Evolutionary conservation across 805 yeast genomes (phyloP), one percentile per base, ranked within the genome.

Genomic region (Yarrowia porcina): DNA sequence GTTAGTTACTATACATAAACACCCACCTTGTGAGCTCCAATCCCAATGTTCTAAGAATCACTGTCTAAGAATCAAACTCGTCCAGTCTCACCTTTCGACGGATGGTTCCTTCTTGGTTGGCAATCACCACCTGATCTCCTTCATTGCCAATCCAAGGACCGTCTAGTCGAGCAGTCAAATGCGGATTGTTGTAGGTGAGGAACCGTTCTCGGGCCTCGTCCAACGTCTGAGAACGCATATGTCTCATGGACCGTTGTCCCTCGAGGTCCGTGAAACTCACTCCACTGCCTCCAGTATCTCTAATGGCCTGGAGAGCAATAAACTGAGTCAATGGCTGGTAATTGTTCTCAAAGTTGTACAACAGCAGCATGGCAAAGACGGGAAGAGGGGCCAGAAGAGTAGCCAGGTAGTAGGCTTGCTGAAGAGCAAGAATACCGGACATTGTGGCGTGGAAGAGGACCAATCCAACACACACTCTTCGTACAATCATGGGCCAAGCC

Each of bases 401-500:
- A 0, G 97, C 90, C 45, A 90, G 77, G 5, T 84, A 74, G 77
- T 86, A 91, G 0, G 96, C 96, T 65, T 87, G 84, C 69, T 88
- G 90, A 63, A 90, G 80, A 0, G 89, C 91, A 65, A 93, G 78
- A 0, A 96, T 85, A 2, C 98, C 98, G 0, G 93, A 90, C 89
- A 92, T 91, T 12, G 97, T 90, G 64, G 93, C 75, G 71, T 94
- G 99, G 73, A 93, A 91, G 15, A 93, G 78, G 33, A 89, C 74
- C 25, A 93, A 75, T 0, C 98, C 98, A 64, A 90, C 71, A 63
- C 89, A 83, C 1, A 92, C 84, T 67, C 99, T 80, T 68, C 96
- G 80, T 70, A 89, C 88, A 2, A 93, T 86, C 54, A 91, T 77
- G 0, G 97, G 96, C 98, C 97, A 93, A 0, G 93, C 96, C 71